Base-by-base conservation (phyloP, 139 green algal genomes). In the Eudorina sp. region DNA sequence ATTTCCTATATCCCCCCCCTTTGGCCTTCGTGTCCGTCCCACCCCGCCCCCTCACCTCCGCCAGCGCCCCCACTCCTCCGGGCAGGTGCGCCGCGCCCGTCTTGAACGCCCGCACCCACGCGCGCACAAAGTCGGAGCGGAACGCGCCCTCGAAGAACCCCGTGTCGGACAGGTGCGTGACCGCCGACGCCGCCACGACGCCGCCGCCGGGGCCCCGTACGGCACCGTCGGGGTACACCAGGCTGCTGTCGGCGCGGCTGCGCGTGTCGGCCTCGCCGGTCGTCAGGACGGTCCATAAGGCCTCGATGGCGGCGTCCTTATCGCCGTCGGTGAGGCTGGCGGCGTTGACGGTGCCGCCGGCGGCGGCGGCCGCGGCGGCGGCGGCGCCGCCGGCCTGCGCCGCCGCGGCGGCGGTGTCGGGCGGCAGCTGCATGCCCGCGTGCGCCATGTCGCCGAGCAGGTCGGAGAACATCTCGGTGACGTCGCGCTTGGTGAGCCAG, bases 31-130 rank as follows among this genome's bases (percentile, higher is more conserved):
- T 58, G 13, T 13, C 13, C 13, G 51, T 29, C 43, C 72, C 13
- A 11, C 43, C 43, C 1, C 1, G 34, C 13, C 46, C 14, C 19
- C 80, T 38, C 45, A 86, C 80, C 80, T 86, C 80, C 29, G 58
- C 60, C 45, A 84, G 48, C 58, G 75, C 58, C 6, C 62, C 68
- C 40, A 40, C 34, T 25, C 70, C 60, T 9, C 75, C 76, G 18
- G 51, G 55, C 43, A 90, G 66, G 41, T 88, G 84, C 51, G 89
- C 83, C 36, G 84, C 84, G 7, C 69, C 77, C 36, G 89, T 92
- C 38, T 83, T 83, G 84, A 90, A 84, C 43, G 89, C 76, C 27
- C 89, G 68, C 69, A 89, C 89, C 72, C 86, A 92, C 1, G 55
- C 77, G 18, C 89, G 78, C 14, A 92, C 31, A 19, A 89, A 72